Evolutionary conservation across 495 filamentous ascomycete species (phyloP).

Genomic region (Podospora conica): DNA sequence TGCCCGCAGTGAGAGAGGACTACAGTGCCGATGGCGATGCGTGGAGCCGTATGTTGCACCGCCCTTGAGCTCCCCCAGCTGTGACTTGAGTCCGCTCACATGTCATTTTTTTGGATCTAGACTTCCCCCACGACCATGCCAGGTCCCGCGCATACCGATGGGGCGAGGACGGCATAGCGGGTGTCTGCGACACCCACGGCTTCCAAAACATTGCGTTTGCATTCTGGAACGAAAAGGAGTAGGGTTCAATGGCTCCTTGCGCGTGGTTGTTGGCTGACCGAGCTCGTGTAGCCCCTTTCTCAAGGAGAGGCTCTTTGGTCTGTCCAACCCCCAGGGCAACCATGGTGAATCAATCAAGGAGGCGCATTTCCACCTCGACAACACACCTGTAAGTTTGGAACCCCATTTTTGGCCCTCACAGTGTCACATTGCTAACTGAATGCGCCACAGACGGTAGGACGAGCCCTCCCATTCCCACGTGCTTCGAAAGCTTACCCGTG

Average conservation of each 20-base stretch:
- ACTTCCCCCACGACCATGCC: slow-evolving; percentile 90
- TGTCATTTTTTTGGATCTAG: slow-evolving; percentile 33
- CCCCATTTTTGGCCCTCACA: not conserved
- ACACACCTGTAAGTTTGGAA: slow-evolving; percentile 55
- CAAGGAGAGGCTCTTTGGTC: slow-evolving; percentile 88
- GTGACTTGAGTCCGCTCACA: slow-evolving; percentile 1
- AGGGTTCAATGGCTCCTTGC: slow-evolving; percentile 22
- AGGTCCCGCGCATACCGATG: slow-evolving; percentile 82
- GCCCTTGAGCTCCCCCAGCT: not conserved
- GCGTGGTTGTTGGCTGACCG: slow-evolving; percentile 4
- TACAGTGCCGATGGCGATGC: slow-evolving; percentile 83
- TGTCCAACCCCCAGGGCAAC: slow-evolving; percentile 93
- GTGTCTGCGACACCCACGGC: slow-evolving; percentile 87
- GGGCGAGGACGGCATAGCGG: slow-evolving; percentile 97
- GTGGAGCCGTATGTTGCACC: slow-evolving; percentile 73
- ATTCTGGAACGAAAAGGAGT: slow-evolving; percentile 98
- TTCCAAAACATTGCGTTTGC: slow-evolving; percentile 87
- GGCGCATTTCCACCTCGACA: slow-evolving; percentile 92
- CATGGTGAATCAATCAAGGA: slow-evolving; percentile 97
- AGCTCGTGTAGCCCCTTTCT: slow-evolving; percentile 63
- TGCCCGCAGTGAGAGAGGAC: slow-evolving; percentile 76
- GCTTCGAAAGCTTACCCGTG: slow-evolving; percentile 15
- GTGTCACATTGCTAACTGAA: slow-evolving; percentile 17
- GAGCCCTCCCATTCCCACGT: not conserved
- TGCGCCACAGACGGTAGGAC: slow-evolving; percentile 39